Evolutionary conservation across 2,329 filamentous ascomycete species (phyloP).

Genomic region (Diplodia intermedia): DNA sequence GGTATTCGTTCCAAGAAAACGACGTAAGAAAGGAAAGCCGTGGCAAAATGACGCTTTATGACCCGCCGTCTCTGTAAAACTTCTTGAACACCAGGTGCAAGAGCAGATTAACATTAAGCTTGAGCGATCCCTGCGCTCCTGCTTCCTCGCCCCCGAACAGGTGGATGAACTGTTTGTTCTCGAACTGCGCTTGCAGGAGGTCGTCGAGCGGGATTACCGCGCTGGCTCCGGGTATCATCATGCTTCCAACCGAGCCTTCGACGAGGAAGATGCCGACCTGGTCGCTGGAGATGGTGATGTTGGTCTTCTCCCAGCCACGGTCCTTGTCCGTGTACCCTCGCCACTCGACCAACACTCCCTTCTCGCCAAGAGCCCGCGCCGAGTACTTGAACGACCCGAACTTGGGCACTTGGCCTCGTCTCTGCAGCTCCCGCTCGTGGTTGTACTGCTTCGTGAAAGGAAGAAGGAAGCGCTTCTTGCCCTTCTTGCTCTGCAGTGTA

Average conservation of each 20-base stretch:
- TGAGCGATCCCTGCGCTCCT: slow-evolving; percentile 58
- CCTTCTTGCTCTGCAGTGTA: slow-evolving; percentile 95
- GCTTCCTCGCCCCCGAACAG: slow-evolving; percentile 63
- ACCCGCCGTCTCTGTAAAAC: slow-evolving; percentile 71
- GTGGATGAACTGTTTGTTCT: slow-evolving; percentile 94
- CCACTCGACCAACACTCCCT: slow-evolving; percentile 94
- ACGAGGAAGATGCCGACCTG: slow-evolving; percentile 93
- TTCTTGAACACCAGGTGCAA: slow-evolving; percentile 98
- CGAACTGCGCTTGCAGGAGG: slow-evolving; percentile 93
- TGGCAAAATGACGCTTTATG: slow-evolving; percentile 4
- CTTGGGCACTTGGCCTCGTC: slow-evolving; percentile 90
- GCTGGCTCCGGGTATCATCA: slow-evolving; percentile 94
- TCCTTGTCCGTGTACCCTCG: slow-evolving; percentile 71
- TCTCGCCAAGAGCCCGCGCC: slow-evolving; percentile 84
- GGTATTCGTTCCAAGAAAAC: slow-evolving; percentile 29
- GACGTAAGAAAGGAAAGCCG: slow-evolving; percentile 14
- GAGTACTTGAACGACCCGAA: slow-evolving; percentile 99
- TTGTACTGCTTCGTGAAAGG: slow-evolving; percentile 99
- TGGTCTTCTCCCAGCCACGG: slow-evolving; percentile 87
- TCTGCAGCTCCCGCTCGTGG: slow-evolving; percentile 93
- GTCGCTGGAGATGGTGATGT: slow-evolving; percentile 92
- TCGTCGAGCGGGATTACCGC: slow-evolving; percentile 90
- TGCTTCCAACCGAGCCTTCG: slow-evolving; percentile 87
- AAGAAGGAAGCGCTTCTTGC: slow-evolving; percentile 90
- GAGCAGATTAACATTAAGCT: slow-evolving; percentile 94